Evolutionary conservation across 1,284 basidiomycete genomes (phyloP), one percentile per base, ranked within the genome.

Genomic region (Puccinia coronata): DNA sequence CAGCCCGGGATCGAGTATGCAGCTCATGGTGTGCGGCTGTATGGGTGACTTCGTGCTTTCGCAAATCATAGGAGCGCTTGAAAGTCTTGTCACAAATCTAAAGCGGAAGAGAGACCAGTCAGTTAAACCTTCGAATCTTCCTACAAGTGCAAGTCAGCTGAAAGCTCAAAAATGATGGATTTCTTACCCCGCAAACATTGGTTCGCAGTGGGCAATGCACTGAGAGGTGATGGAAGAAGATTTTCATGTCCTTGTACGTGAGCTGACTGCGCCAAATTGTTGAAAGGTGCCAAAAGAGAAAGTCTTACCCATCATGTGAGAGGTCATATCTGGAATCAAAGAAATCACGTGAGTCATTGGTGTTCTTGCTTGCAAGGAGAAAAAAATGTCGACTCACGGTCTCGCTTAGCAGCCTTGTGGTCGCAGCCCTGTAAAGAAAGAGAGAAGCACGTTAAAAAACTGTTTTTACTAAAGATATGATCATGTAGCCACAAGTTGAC

Each of bases 281-380:
- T 11, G 12, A 23, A 18, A 47, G 43, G 1, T n/a, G n/a, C n/a
- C n/a, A n/a, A 23, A 28, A 25, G 47, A 36, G 47, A 23, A 53
- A 71, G 36, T 31, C 77, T 73, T 51, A 80, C 78, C 78, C 78
- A 80, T 80, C 78, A 80, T 80, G 55, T 80, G 78, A 41, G 78
- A 80, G 12, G 78, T 80, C 78, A 80, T 80, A 63, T 80, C 78
- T 80, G 28, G 8, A 72, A 49, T 49, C 47, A 55, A 34, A 34
- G 34, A 53, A 67, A 16, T 57, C 20, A n/a, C 31, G n/a, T 57
- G 1, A 25, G n/a, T 25, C 31, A n/a, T 28, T 9, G 11, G 25
- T 57, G n/a, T 28, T 57, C 31, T 5, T n/a, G 2, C 14, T 57
- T 57, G n/a, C 8, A 57, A 16, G 16, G 16, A 47, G 4, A 61